Percentiles rank a stretch among this genome's conserved stretches.
Conservation (phyloP, 352 stramenopile species). For the Phytopythium ostracodes region DNA sequence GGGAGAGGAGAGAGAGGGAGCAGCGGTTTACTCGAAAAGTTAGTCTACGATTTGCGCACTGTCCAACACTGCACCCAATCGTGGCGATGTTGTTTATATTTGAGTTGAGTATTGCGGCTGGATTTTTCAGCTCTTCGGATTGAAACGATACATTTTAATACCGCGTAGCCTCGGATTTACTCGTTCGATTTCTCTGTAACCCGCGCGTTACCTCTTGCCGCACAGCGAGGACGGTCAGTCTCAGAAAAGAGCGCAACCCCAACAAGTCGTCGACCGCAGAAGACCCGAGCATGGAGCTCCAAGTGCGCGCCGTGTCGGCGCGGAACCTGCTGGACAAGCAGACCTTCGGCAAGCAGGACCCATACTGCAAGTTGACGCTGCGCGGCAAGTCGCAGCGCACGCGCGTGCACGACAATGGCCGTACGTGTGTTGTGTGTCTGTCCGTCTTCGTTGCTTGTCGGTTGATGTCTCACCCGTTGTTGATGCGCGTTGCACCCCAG, state of each 20-base stretch:
- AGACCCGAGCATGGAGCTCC: constrained; percentile 48
- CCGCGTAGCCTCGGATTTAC: background rate
- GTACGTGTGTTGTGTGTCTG: constrained; percentile 21
- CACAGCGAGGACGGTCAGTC: background rate
- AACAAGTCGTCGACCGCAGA: constrained; percentile 1
- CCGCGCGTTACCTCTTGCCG: too few relatives aligned
- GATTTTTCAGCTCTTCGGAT: background rate
- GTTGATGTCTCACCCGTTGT: background rate
- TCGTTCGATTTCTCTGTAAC: too few relatives aligned
- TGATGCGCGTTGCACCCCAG: constrained; percentile 13
- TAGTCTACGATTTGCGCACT: background rate
- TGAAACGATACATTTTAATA: background rate
- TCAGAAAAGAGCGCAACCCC: background rate
- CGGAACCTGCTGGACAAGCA: constrained; percentile 83
- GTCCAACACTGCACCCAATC: background rate
- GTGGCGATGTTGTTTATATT: background rate
- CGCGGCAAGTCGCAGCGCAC: constrained; percentile 65
- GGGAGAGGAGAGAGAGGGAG: background rate
- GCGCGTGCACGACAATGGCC: constrained; percentile 80
- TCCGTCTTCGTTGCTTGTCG: background rate
- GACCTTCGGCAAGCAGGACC: constrained; percentile 83
- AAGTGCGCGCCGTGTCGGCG: constrained; percentile 72
- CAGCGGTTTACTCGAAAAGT: background rate
- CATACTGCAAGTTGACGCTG: constrained; percentile 72
- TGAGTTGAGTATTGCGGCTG: background rate